These are phyloP conservation scores for Harringtonia lauricola DNA, from an alignment of 2,329 filamentous ascomycete species.

Conservation along the genomic window DNA sequence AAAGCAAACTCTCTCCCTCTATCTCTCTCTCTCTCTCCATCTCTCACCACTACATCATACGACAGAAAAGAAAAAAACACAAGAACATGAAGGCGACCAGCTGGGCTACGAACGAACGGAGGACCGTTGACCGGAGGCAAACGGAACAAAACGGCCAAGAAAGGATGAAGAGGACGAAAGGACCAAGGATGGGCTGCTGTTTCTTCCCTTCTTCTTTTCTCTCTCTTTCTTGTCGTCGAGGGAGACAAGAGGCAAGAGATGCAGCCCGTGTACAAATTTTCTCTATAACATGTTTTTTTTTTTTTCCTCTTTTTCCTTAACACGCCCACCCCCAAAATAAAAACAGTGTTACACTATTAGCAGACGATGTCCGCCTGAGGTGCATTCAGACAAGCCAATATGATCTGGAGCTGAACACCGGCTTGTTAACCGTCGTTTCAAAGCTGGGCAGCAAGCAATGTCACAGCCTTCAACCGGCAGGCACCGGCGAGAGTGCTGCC, in stretches of 20 bases:
- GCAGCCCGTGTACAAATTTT: constrained; percentile 10
- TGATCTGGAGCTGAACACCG: too few relatives aligned
- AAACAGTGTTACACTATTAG: too few relatives aligned
- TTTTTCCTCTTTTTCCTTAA: background rate
- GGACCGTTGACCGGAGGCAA: background rate
- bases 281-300: constrained; percentile 1
- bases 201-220: constrained; percentile 6
- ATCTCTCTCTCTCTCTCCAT: too few relatives aligned
- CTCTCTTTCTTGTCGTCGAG: too few relatives aligned
- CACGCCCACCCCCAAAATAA: too few relatives aligned
- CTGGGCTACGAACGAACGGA: background rate
- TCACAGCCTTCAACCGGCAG: too few relatives aligned
- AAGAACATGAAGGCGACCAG: too few relatives aligned
- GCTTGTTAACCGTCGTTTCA: too few relatives aligned
- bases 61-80: constrained; percentile 1
- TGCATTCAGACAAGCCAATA: too few relatives aligned
- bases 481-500: too few relatives aligned
- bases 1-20: constrained; percentile 12
- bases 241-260: background rate
- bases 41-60: background rate
- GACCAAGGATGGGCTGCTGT: background rate
- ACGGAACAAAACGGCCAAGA: background rate
- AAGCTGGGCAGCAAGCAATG: too few relatives aligned
- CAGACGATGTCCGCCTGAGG: too few relatives aligned
- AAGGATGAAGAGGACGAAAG: background rate